Evolutionary conservation across 768 basidiomycete species (phyloP), one percentile per base, ranked within the genome.

Genomic region (Lactarius deliciosus): DNA sequence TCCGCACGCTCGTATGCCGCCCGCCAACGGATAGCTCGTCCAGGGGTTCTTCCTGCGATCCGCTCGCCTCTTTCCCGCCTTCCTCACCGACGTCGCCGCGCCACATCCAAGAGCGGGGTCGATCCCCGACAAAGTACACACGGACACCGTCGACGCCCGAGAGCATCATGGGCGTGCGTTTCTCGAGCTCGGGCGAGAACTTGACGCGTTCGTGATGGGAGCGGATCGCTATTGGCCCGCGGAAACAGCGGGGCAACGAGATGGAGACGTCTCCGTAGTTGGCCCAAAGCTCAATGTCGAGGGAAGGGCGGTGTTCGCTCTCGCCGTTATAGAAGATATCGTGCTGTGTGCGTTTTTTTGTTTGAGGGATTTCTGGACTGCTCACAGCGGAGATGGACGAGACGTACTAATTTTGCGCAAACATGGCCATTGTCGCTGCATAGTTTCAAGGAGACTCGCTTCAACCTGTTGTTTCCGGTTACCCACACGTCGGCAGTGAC

Each of bases 231-330:
- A 61, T 57, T 10, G 55, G 54, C 28, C 65, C 56, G 5, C 55
- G 60, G 45, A 66, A 66, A 34, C 15, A 30, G 43, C 20, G 65
- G 5, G 60, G 65, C 11, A 66, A 45, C 5, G 65, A 50, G 60
- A 66, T 5, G 2, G 38, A 56, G 34, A 65, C 18, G 18, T 61
- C 64, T n/a, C 65, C 65, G 9, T 54, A 18, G 45, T 32, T 47
- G 25, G 65, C 60, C 11, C 28, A 41, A 30, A 66, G 45, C 1
- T 47, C 36, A 5, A 62, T 53, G 16, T 57, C 32, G 28, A 62
- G 56, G 5, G 56, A 22, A 38, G 60, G 65, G 16, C 55, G 65
- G 3, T 13, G 13, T 13, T 10, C 20, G 22, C 55, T 38, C 6
- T 45, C 22, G 7, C 28, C 55, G 6, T 45, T 20, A 11, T 8